Evolutionary conservation across 2,329 filamentous ascomycete genomes (phyloP), one percentile per base, ranked within the genome.

Genomic region (Shiraia sp.): DNA sequence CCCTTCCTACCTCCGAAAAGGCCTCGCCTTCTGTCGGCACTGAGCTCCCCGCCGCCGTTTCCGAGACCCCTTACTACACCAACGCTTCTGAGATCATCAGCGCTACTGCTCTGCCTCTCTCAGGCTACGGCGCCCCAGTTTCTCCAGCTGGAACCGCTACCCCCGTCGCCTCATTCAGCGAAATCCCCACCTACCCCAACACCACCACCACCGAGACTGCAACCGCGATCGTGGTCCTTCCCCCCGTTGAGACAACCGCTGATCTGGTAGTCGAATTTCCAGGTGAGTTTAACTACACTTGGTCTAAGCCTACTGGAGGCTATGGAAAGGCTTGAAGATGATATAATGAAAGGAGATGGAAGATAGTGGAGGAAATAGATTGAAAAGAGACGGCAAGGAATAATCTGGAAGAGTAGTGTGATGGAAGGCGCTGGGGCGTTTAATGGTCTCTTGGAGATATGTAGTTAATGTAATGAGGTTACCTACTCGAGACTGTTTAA

Each of bases 111-210:
- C n/a, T n/a, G n/a, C n/a, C n/a, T n/a, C n/a, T n/a, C n/a, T n/a
- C n/a, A n/a, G n/a, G n/a, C n/a, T n/a, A n/a, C n/a, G n/a, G n/a
- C n/a, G n/a, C n/a, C n/a, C n/a, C n/a, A n/a, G n/a, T n/a, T n/a
- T n/a, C n/a, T n/a, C n/a, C n/a, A n/a, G n/a, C n/a, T n/a, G n/a
- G n/a, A n/a, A n/a, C n/a, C n/a, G n/a, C n/a, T n/a, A n/a, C n/a
- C n/a, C n/a, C n/a, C n/a, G n/a, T n/a, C n/a, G n/a, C n/a, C 25
- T 17, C 22, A 8, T 23, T 15, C 19, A 16, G 17, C n/a, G 17
- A 25, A 4, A 32, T 36, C 12, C 42, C 51, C 8, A 3, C 40
- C 13, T 47, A 42, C 25, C 37, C 51, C 26, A 54, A 54, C 36
- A 41, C 33, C 13, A 51, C 37, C 12, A 28, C 42, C 12, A 16